A percentile compares a stretch with the other conserved stretches of the same genome.
phyloP scores from a whole-genome alignment of 75 land plant species.

The Chamaecyparis obtusa region DNA sequence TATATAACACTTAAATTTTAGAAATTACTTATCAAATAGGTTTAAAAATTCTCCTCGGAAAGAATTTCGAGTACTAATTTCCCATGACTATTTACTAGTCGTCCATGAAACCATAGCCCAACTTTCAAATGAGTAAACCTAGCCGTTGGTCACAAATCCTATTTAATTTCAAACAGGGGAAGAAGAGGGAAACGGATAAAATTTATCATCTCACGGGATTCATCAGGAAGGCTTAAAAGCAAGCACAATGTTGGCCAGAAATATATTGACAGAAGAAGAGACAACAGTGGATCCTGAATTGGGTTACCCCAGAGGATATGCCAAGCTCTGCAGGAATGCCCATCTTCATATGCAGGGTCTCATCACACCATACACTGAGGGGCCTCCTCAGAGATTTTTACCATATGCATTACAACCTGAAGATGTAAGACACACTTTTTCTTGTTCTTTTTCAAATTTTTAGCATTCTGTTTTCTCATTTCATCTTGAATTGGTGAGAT shows the following conservation, averaged over 20 bases:
- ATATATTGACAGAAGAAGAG: slow-evolving; percentile 63
- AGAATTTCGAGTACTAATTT: too few species aligned
- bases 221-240: not conserved
- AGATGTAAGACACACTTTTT: slow-evolving; percentile 41
- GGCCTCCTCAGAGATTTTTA: slow-evolving; percentile 78
- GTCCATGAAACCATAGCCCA: too few species aligned
- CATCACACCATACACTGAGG: slow-evolving; percentile 49
- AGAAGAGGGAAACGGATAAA: not conserved
- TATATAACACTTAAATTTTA: too few species aligned
- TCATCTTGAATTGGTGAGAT: too few species aligned
- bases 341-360: slow-evolving; percentile 14
- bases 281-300: slow-evolving; percentile 54
- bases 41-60: too few species aligned
- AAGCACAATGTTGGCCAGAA: not conserved
- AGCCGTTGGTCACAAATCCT: not conserved
- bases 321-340: slow-evolving; percentile 64
- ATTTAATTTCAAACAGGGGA: not conserved
- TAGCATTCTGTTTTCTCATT: not conserved
- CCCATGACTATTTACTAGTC: too few species aligned
- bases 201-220: not conserved
- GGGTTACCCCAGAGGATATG: slow-evolving; percentile 89
- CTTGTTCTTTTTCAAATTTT: not conserved
- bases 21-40: too few species aligned
- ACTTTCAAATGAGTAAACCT: not conserved
- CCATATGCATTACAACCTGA: slow-evolving; percentile 57